These are phyloP conservation scores for Macrocystidia cucumis DNA, from an alignment of 1,284 basidiomycete species.

Conservation along the genomic window DNA sequence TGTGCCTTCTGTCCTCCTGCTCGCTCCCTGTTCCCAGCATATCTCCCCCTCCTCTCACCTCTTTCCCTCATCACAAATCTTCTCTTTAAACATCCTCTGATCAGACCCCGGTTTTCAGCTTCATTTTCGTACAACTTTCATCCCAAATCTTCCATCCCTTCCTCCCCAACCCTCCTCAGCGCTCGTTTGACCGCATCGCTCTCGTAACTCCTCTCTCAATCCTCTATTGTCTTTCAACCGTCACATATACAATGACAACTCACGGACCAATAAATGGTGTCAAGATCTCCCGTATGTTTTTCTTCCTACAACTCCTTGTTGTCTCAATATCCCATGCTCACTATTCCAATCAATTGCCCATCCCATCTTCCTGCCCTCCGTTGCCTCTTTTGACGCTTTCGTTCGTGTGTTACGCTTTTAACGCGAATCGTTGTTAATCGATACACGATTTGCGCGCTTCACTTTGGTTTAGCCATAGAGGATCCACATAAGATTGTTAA, in stretches of 20 bases:
- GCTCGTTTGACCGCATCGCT: slow-evolving; percentile 5
- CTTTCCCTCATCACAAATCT: slow-evolving; percentile 8
- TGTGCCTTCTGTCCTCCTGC: slow-evolving; percentile 12
- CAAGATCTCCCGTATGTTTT: slow-evolving; percentile 78
- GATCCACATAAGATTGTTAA: slow-evolving; percentile 94
- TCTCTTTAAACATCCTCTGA: slow-evolving; percentile 6
- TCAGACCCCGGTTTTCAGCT: slow-evolving; percentile 6
- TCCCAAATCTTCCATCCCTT: slow-evolving; percentile 8
- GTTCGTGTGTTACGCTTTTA: slow-evolving; percentile 8
- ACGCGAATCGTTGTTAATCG: slow-evolving; percentile 27
- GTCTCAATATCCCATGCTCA: slow-evolving; percentile 15
- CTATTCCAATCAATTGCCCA: slow-evolving; percentile 17
- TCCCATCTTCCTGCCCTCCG: slow-evolving; percentile 16
- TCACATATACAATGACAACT: slow-evolving; percentile 47
- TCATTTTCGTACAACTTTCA: slow-evolving; percentile 2
- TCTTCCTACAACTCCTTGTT: slow-evolving; percentile 13
- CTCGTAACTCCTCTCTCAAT: slow-evolving; percentile 10
- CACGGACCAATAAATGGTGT: slow-evolving; percentile 86
- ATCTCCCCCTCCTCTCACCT: slow-evolving; percentile 13
- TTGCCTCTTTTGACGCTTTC: slow-evolving; percentile 6
- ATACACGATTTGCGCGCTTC: slow-evolving; percentile 17
- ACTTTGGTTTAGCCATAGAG: slow-evolving; percentile 59
- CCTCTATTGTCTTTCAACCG: slow-evolving; percentile 11
- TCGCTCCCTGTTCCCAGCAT: slow-evolving; percentile 14
- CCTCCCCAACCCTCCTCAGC: slow-evolving; percentile 7